Evolutionary conservation across 352 stramenopile species (phyloP).

Genomic region (Pythium folliculosum): DNA sequence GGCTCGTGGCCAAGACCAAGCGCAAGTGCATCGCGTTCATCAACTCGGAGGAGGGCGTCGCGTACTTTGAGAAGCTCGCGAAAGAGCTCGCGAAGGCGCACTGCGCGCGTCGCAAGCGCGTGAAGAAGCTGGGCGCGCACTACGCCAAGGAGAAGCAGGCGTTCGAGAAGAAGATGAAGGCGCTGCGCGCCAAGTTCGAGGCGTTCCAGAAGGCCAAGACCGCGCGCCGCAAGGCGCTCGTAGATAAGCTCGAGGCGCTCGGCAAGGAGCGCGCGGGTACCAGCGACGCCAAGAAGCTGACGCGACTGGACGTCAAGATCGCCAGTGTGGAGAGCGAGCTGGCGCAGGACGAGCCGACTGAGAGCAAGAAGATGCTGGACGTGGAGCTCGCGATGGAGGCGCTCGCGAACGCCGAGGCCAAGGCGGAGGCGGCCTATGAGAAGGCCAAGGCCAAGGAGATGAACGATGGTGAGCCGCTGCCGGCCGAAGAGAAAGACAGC

Average conservation of each 20-base stretch:
- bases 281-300: constrained; percentile 28
- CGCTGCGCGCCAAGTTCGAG: constrained; percentile 40
- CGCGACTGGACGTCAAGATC: constrained; percentile 37
- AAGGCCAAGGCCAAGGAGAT: constrained; percentile 29
- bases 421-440: constrained; percentile 19
- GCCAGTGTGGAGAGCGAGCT: constrained; percentile 38
- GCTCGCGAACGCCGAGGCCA: constrained; percentile 32
- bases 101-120: constrained; percentile 35
- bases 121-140: constrained; percentile 43
- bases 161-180: constrained; percentile 34
- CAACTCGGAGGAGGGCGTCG: constrained; percentile 50
- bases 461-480: constrained; percentile 7
- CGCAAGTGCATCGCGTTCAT: constrained; percentile 64
- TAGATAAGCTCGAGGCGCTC: constrained; percentile 19
- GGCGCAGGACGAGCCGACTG: constrained; percentile 23
- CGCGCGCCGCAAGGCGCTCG: not conserved
- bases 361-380: constrained; percentile 50
- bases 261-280: constrained; percentile 25
- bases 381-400: constrained; percentile 44
- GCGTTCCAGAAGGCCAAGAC: constrained; percentile 36
- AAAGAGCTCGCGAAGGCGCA: constrained; percentile 33
- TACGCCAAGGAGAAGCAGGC: constrained; percentile 31
- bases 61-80: constrained; percentile 52
- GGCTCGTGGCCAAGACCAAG: constrained; percentile 51
- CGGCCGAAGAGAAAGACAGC: constrained; percentile 5